Conservation (phyloP, 1,284 basidiomycete species). For the Rhodotorula glutinis region DNA sequence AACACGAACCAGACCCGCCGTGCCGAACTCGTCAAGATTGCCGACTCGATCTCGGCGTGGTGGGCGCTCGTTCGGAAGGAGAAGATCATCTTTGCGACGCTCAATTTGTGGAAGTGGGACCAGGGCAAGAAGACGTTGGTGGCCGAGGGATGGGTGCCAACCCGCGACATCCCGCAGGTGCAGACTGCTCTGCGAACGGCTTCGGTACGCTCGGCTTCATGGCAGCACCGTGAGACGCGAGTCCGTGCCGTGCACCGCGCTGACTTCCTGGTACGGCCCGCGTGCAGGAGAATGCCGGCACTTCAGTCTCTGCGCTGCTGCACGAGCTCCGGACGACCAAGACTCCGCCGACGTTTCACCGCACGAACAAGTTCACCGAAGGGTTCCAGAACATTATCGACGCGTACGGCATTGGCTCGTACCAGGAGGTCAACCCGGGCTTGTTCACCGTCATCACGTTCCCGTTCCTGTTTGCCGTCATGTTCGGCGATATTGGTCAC, state of each 20-base stretch:
- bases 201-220: conserved; percentile 59
- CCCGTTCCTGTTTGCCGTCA: conserved; percentile 97
- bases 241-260: too few relatives aligned
- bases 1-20: conserved; percentile 84
- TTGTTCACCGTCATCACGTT: conserved; percentile 52
- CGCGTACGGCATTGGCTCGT: conserved; percentile 89
- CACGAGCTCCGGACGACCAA: conserved; percentile 86
- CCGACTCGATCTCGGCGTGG: conserved; percentile 84
- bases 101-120: conserved; percentile 94
- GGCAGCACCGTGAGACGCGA: background rate
- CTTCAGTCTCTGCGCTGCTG: conserved; percentile 84
- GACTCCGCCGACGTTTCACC: conserved; percentile 91
- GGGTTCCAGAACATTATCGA: conserved; percentile 99
- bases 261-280: background rate
- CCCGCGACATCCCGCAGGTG: conserved; percentile 79
- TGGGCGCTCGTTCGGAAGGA: conserved; percentile 91
- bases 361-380: conserved; percentile 94
- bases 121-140: conserved; percentile 88
- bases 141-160: conserved; percentile 97
- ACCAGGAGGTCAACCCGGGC: conserved; percentile 97
- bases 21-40: conserved; percentile 78
- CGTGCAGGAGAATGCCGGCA: conserved; percentile 81
- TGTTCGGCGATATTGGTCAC: conserved; percentile 99
- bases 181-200: conserved; percentile 87
- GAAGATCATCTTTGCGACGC: conserved; percentile 89